Evolutionary conservation across 1,139 yeast species (phyloP).

Genomic region (Suhomyces anneliseae): DNA sequence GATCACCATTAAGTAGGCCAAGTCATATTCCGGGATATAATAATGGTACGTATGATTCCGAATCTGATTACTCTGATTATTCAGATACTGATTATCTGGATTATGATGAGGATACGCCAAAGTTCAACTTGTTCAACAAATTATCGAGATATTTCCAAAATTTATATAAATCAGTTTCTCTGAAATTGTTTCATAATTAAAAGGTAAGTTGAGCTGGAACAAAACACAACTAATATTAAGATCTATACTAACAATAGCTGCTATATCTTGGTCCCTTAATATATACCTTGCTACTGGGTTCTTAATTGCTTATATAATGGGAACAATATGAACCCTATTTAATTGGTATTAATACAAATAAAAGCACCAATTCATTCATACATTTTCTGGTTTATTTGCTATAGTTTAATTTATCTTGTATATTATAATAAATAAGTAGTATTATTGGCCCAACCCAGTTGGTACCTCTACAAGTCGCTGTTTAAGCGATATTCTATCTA

Average conservation of each 20-base stretch:
- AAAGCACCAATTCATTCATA: no score
- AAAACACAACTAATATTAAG: neutral
- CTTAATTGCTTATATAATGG: neutral
- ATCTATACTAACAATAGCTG: constrained; percentile 2
- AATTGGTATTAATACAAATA: neutral
- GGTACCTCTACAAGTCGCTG: no score
- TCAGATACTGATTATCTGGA: constrained; percentile 1
- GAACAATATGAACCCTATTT: no score
- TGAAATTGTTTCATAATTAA: no score
- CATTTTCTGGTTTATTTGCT: no score
- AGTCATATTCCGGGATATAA: constrained; percentile 6
- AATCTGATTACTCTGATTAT: constrained; percentile 9
- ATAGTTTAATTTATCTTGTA: no score
- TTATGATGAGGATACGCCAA: constrained; percentile 1
- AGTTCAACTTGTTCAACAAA: neutral
- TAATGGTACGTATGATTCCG: constrained; percentile 16
- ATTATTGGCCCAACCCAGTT: no score
- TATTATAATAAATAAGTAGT: no score
- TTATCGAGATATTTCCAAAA: constrained; percentile 9
- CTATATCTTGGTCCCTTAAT: neutral
- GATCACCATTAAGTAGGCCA: constrained; percentile 11
- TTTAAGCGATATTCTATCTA: no score
- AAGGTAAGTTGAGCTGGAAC: no score
- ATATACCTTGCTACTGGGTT: neutral
- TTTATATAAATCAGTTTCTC: constrained; percentile 1